Percentiles rank a stretch among this genome's conserved stretches.
These are phyloP conservation scores for Tillandsia fasciculata DNA, from an alignment of 176 grass and related monocot species.

Conservation along the genomic window DNA sequence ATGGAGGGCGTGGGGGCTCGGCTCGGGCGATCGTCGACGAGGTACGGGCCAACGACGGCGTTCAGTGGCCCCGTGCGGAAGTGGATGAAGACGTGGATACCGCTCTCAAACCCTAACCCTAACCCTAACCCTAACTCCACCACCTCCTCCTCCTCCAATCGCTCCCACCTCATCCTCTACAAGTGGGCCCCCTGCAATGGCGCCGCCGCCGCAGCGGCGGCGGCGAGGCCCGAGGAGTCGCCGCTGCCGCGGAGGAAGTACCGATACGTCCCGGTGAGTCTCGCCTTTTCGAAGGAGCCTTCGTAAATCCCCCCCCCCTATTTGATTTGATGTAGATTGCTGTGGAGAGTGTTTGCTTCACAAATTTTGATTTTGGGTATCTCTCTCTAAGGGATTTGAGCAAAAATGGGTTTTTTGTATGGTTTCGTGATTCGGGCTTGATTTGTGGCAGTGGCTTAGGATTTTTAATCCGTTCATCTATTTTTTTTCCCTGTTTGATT, in stretches of 20 bases:
- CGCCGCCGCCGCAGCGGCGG: slow-evolving; percentile 26
- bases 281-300: not conserved
- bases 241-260: slow-evolving; percentile 13
- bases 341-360: no score
- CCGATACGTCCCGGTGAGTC: slow-evolving; percentile 22
- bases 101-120: slow-evolving; percentile 22
- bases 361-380: no score
- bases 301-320: not conserved
- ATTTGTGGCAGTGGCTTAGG: no score
- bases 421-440: no score
- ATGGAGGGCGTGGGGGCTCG: slow-evolving; percentile 62
- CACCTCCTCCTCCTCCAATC: slow-evolving; percentile 8
- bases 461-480: no score
- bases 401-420: no score
- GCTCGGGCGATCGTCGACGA: slow-evolving; percentile 54
- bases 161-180: slow-evolving; percentile 41
- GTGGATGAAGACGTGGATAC: slow-evolving; percentile 74
- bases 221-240: slow-evolving; percentile 35
- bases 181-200: slow-evolving; percentile 52
- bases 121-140: slow-evolving; percentile 3
- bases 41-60: slow-evolving; percentile 53
- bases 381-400: no score
- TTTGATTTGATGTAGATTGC: no score
- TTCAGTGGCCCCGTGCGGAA: slow-evolving; percentile 68
- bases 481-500: no score